Base-by-base conservation (phyloP, 1,284 basidiomycete species). In the Heterobasidion annosum region DNA sequence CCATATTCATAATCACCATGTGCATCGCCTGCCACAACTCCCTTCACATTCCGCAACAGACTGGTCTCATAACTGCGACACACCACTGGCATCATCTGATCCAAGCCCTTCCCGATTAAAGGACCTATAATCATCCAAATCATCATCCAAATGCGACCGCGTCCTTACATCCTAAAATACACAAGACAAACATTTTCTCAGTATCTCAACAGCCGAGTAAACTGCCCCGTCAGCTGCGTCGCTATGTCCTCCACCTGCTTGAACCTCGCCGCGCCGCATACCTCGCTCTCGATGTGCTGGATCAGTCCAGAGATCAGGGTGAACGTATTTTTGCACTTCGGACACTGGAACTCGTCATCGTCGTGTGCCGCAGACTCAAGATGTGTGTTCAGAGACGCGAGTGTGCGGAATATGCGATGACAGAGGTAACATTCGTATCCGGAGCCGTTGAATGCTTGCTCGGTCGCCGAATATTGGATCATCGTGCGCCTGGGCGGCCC, bases 361-460 rank as follows among this genome's bases (percentile, higher is more conserved):
- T 37, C 61, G 63, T 45, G 82, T 71, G 62, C 77, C 74, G 57
- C 71, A 69, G 73, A 75, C 51, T 64, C 64, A 43, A 83, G 70
- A 58, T 84, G 81, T 55, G 73, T 67, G 59, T 82, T 79, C 50
- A 84, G 68, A 8, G 62, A 67, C 0, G 33, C 8, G 7, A 81
- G 68, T 0, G 66, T 62, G 34, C 59, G 16, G 51, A 73, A 77
- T 1, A 47, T 56, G 9, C 48, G 56, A 59, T 79, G 72, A 60
- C 81, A 83, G 13, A 83, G 67, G 58, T 76, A 76, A 62, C 81
- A 83, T 61, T 82, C 77, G 60, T 72, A 83, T 12, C 60, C 68
- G 4, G 18, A 6, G 0, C 72, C 71, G 56, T 82, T 82, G 73
- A 72, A 82, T 0, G 79, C 66, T 2, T 61, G 63, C 10, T 56